Evolutionary conservation across 371 early-diverging fungal genomes (phyloP), one percentile per base, ranked within the genome.

Genomic region (Mucor sp.): DNA sequence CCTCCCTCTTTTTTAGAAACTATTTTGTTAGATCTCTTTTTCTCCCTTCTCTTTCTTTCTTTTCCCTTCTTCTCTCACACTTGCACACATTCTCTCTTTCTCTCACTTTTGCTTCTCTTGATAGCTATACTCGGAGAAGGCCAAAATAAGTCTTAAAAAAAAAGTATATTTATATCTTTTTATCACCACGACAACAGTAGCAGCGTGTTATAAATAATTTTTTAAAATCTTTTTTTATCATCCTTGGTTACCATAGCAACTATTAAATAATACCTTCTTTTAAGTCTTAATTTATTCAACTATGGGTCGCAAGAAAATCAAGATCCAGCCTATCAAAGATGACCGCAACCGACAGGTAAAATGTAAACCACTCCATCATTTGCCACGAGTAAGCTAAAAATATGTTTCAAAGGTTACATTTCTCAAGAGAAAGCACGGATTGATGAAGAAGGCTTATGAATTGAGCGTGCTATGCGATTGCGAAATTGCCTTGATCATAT

Each of bases 381-480:
- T 6, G 19, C 28, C 55, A 60, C 23, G 53, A 53, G 37, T 48
- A 44, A 12, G 15, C 12, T 47, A 23, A 8, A 44, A 35, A 15
- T 4, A n/a, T 39, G 19, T 5, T 19, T 21, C 2, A 37, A 53
- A 65, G 67, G 65, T 66, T 14, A 72, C 76, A 8, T 71, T 69
- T 50, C 27, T 69, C 27, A 67, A 66, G 35, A 60, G 69, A 66
- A 70, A 74, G 37, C 62, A 72, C 58, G 99, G 99, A 17, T 85
- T 99, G 58, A 96, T 99, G 94, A 99, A 99, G 83, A 99, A 99
- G 80, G 99, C 99, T 4, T 97, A 95, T 80, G 99, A 99, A 80
- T 90, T 99, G 37, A 92, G 92, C 69, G 94, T 97, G 4, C 87
- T 99, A 30, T 99, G 99, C 84, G 95, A 95, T 74, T 95, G 97